Base-by-base conservation (phyloP, 345 rosid genomes). In the Cardamine resedifolia region DNA sequence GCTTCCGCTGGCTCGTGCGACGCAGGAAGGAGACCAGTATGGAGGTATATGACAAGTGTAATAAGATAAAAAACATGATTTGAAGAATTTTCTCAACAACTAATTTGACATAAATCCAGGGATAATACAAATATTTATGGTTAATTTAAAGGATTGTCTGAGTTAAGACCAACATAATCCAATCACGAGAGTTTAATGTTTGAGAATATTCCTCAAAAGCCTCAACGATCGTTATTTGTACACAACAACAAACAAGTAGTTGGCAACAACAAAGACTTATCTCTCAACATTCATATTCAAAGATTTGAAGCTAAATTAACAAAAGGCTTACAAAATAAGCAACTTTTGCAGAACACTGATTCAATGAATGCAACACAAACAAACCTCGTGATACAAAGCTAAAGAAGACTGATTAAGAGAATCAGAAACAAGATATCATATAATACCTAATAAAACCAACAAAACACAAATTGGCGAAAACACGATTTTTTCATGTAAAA, bases 381-480 rank as follows among this genome's bases (percentile, higher is more conserved):
- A 72, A 72, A 72, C 26, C 62, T n/a, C 75, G 69, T 72, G 47
- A 27, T 38, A 49, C 68, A 51, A 67, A 53, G 20, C n/a, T 49
- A 34, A 52, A 38, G n/a, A 51, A 26, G 21, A 60, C 41, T 50
- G 59, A 58, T 33, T 44, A 58, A 69, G 63, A 41, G 63, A 70
- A 70, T 70, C 60, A 71, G 30, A 44, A 44, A 48, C 21, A 39
- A 39, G n/a, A 14, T 7, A 44, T 44, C 49, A 44, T 16, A 24
- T 9, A n/a, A n/a, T n/a, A 33, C 66, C 27, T 70, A 2, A 47
- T 30, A 20, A 55, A 57, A 20, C 21, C 43, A 23, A 1, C 28
- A 56, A 68, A 68, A 68, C 64, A 55, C 63, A 7, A n/a, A 38
- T 1, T n/a, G 38, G 18, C 4, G 12, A 66, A 51, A n/a, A 60